Base-by-base conservation (phyloP, 495 filamentous ascomycete genomes). In the Xylaria grammica region DNA sequence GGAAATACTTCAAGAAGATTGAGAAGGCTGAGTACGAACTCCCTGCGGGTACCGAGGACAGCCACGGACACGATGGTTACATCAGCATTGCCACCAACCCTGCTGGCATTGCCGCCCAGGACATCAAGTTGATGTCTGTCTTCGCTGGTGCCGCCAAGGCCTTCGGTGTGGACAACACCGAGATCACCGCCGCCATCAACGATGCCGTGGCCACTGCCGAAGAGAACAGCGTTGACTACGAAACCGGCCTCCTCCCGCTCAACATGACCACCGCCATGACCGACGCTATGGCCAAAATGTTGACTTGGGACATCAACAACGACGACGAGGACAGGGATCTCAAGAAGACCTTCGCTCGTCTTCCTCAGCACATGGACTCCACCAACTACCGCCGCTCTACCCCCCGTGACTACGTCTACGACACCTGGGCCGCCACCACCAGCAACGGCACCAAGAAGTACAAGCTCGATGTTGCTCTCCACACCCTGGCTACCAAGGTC, bases 61-160 rank as follows among this genome's bases (percentile, higher is more conserved):
- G 75, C 29, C 87, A 90, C 69, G 87, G 88, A n/a, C 81, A 76
- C 55, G 69, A 80, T 42, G 87, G 88, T 22, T 91, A 84, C 84
- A 71, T 89, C 20, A 60, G 70, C 19, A 86, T 81, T 1, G 80
- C 81, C 26, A 65, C 78, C 6, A 79, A 84, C 0, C 80, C 82
- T 4, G 60, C 84, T 4, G 77, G 68, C 17, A 69, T 87, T 38
- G 78, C 83, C 2, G 67, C 85, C 11, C 61, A 78, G 36, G 85
- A 89, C 40, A 69, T 79, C 0, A 85, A 85, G 60, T 72, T 89
- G 4, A 66, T 87, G 8, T 80, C 76, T 50, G 38, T 85, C 27
- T 65, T 86, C 2, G 67, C 80, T 0, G 82, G 81, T 1, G 85
- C 82, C 20, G 85, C 81, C 4, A 82, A 77, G 29, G 79, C 85